These are phyloP conservation scores for Sporothrix sp. DNA, from an alignment of 2,329 filamentous ascomycete genomes.

Conservation along the genomic window DNA sequence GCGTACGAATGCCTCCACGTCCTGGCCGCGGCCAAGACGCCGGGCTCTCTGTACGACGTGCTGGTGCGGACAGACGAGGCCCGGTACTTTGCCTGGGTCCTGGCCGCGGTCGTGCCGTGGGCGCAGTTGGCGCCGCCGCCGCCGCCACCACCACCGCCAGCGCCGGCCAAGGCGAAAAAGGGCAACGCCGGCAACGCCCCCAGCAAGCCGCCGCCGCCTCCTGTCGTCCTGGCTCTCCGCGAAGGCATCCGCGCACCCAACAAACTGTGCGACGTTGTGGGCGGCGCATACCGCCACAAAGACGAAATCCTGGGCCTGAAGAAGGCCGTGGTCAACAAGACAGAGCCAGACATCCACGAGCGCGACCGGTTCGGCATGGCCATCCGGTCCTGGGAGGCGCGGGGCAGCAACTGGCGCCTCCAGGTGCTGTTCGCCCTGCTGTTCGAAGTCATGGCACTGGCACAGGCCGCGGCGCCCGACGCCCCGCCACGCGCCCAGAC, in stretches of 20 bases:
- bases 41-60: slow-evolving; percentile 39
- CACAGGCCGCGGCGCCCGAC: slow-evolving; percentile 8
- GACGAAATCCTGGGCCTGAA: slow-evolving; percentile 32
- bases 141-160: slow-evolving; percentile 35
- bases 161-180: not conserved
- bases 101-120: slow-evolving; percentile 70
- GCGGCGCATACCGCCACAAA: slow-evolving; percentile 18
- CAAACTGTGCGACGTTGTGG: slow-evolving; percentile 58
- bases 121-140: slow-evolving; percentile 35
- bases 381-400: slow-evolving; percentile 59
- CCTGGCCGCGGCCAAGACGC: slow-evolving; percentile 35
- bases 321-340: slow-evolving; percentile 35
- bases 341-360: slow-evolving; percentile 35
- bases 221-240: slow-evolving; percentile 54
- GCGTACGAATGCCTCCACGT: slow-evolving; percentile 55
- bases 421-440: slow-evolving; percentile 61
- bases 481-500: slow-evolving; percentile 28
- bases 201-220: slow-evolving; percentile 33
- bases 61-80: slow-evolving; percentile 57
- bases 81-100: slow-evolving; percentile 64
- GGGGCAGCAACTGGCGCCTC: slow-evolving; percentile 55
- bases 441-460: slow-evolving; percentile 44
- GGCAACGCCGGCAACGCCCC: not conserved
- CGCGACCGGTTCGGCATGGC: slow-evolving; percentile 64
- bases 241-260: slow-evolving; percentile 76